These are phyloP conservation scores for Carnegiea gigantea DNA, from an alignment of 179 eudicot species.

Conservation along the genomic window DNA sequence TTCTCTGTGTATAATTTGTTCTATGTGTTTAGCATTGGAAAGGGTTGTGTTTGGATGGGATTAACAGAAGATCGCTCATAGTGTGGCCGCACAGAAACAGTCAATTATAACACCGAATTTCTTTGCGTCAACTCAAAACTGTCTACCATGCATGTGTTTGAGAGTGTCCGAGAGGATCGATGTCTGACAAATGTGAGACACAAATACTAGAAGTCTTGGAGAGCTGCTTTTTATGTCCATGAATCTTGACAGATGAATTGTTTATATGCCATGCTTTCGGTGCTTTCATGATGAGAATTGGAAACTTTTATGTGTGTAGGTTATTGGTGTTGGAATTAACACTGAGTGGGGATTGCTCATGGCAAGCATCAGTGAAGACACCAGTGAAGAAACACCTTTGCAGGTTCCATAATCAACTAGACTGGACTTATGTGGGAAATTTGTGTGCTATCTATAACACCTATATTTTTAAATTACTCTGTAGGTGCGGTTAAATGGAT, in stretches of 20 bases:
- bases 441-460: conserved; percentile 6
- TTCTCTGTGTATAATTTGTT: too few relatives aligned
- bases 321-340: conserved; percentile 88
- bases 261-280: background rate
- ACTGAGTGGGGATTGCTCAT: conserved; percentile 93
- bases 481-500: conserved; percentile 89
- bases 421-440: background rate
- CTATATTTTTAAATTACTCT: background rate
- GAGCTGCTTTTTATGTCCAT: too few relatives aligned
- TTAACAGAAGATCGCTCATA: too few relatives aligned
- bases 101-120: too few relatives aligned
- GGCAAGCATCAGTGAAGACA: conserved; percentile 92
- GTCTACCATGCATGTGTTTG: too few relatives aligned
- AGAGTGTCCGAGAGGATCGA: too few relatives aligned
- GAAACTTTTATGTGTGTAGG: conserved; percentile 35
- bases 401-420: conserved; percentile 47
- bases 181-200: too few relatives aligned
- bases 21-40: too few relatives aligned
- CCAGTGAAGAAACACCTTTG: conserved; percentile 92
- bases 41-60: too few relatives aligned
- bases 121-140: too few relatives aligned
- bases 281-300: conserved; percentile 6
- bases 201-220: too few relatives aligned
- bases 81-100: too few relatives aligned
- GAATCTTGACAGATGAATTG: background rate